Base-by-base conservation (phyloP, 805 yeast species). In the Tetrapisispora nanseiensis region DNA sequence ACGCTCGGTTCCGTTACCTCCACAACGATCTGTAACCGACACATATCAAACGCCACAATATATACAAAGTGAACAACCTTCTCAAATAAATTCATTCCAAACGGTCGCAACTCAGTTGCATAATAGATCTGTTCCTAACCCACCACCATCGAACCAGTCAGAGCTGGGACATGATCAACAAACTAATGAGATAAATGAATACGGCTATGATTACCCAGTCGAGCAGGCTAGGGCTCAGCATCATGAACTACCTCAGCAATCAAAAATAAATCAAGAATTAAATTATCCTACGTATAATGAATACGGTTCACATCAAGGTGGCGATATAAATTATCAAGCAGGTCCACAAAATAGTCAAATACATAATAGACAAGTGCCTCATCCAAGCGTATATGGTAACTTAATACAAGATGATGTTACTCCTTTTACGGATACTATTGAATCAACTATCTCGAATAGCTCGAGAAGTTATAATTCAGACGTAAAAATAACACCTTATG, bases 401-500 rank as follows among this genome's bases (percentile, higher is more conserved):
- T 6, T 13, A 8, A 8, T n/a, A 4, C 4, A n/a, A 15, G 28
- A 18, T 4, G 28, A 33, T 4, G 12, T 21, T n/a, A 28, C 24
- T n/a, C 22, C 7, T 3, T 33, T 27, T 13, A 22, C 37, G 15
- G 37, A 33, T 11, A 22, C 37, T 4, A 12, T 33, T 15, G 15
- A 33, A 22, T 33, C 37, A n/a, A 8, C 19, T n/a, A 15, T 19
- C 20, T 21, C 41, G 33, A n/a, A 24, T 24, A 35, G 13, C 12
- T 12, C 29, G 11, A 13, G 31, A 6, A 13, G 10, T 13, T 20
- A 12, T 31, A 20, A 24, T 11, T 28, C 38, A 3, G 38, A 18
- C 11, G 38, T 23, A 7, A 39, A 49, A 39, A 56, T 54, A 1
- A 47, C 44, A 26, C 61, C 61, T 9, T 55, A 50, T 37, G 40